These are phyloP conservation scores for Clitopilus passeckerianus DNA, from an alignment of 768 basidiomycete species.

Conservation along the genomic window DNA sequence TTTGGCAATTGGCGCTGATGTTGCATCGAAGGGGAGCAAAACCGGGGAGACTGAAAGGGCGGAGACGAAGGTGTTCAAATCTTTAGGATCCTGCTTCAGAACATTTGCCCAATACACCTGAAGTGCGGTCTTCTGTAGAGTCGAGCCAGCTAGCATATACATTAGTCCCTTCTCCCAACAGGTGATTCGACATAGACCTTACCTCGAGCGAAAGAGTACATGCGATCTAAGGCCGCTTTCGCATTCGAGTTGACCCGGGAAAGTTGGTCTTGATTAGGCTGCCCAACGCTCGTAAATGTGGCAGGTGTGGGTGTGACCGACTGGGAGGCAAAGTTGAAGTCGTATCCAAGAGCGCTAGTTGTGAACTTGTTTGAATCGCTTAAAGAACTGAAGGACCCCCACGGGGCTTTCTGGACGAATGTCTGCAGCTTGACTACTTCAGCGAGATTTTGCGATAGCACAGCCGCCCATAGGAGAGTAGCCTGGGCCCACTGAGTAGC, in stretches of 20 bases:
- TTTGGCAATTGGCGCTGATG: slow-evolving; percentile 29
- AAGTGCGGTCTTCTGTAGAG: slow-evolving; percentile 43
- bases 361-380: slow-evolving; percentile 33
- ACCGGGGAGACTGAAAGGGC: slow-evolving; percentile 42
- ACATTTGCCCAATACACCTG: slow-evolving; percentile 50
- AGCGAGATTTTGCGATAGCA: slow-evolving; percentile 42
- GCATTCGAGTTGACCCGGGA: slow-evolving; percentile 33
- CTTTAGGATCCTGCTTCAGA: slow-evolving; percentile 37
- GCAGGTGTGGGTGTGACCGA: slow-evolving; percentile 36
- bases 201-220: slow-evolving; percentile 61
- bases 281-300: slow-evolving; percentile 40
- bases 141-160: slow-evolving; percentile 44
- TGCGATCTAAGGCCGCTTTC: slow-evolving; percentile 41
- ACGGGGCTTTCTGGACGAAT: slow-evolving; percentile 45
- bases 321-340: slow-evolving; percentile 57
- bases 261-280: slow-evolving; percentile 41
- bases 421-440: slow-evolving; percentile 33
- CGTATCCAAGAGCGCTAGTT: slow-evolving; percentile 43
- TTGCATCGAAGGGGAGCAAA: slow-evolving; percentile 56
- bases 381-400: slow-evolving; percentile 35
- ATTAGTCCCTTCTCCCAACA: slow-evolving; percentile 1
- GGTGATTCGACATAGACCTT: slow-evolving; percentile 14
- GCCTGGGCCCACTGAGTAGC: slow-evolving; percentile 54
- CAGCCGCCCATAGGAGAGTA: slow-evolving; percentile 56
- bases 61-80: slow-evolving; percentile 42